Base-by-base conservation (phyloP, 2,329 filamentous ascomycete species). In the Botrytis deweyae region DNA sequence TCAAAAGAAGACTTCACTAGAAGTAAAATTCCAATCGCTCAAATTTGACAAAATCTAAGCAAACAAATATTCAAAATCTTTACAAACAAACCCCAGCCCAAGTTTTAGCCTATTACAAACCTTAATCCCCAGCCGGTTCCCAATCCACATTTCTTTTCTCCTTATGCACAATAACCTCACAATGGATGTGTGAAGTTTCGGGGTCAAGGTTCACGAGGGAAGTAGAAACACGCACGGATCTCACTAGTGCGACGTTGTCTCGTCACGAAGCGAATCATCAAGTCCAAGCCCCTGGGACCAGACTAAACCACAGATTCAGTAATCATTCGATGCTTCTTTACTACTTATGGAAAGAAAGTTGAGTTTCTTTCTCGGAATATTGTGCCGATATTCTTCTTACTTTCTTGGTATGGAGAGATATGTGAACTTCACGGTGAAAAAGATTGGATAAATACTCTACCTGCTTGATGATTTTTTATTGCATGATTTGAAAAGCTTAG, bases 151-250 rank as follows among this genome's bases (percentile, higher is more conserved):
- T 25, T 52, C 36, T 52, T 4, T 38, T 38, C 44, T 38, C 33
- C 20, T 36, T 9, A 14, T 52, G 10, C 33, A 33, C 55, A 9
- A 29, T n/a, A 18, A 29, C 18, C 16, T 7, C 22, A 64, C 20
- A 64, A 29, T n/a, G 9, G 16, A 42, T 25, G 46, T 29, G 22
- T 10, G 29, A 64, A 64, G 69, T 44, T 49, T 65, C 42, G 59
- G 46, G 22, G 9, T 62, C 59, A 71, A 71, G 59, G 69, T 71
- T 64, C 33, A 52, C n/a, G 1, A 46, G 29, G 25, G 46, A 42
- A 71, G 59, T 33, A 55, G 69, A 71, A 71, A 71, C 69, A 49
- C 44, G 69, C 69, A 71, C 69, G 59, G 69, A 25, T 40, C n/a
- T 59, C 38, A 71, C 29, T 40, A 63, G 44, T 55, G 44, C 42